Evolutionary conservation across 2,329 filamentous ascomycete species (phyloP).

Genomic region (Colletotrichum orbiculare): DNA sequence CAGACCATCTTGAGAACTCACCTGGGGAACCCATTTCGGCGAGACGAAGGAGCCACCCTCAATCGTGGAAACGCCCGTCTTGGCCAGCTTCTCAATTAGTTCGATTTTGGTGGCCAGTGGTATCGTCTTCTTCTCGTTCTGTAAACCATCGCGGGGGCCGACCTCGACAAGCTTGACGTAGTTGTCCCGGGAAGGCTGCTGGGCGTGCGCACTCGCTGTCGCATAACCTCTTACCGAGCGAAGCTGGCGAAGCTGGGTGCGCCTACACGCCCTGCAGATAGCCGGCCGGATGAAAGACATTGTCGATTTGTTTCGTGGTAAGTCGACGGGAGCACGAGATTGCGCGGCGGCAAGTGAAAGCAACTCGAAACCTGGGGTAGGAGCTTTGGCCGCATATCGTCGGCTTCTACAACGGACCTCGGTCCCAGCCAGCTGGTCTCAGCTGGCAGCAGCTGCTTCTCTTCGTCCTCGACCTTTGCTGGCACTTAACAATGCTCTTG

Average conservation of each 20-base stretch:
- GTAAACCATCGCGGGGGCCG: conserved; percentile 85
- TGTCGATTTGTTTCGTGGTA: conserved; percentile 16
- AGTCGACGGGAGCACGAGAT: conserved; percentile 10
- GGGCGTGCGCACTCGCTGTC: conserved; percentile 47
- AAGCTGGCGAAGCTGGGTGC: conserved; percentile 44
- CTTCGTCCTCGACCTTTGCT: background rate
- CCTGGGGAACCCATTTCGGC: conserved; percentile 87
- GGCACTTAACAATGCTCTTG: background rate
- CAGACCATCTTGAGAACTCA: conserved; percentile 46
- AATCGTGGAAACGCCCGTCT: conserved; percentile 77
- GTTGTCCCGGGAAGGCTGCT: conserved; percentile 50
- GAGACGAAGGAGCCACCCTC: conserved; percentile 87
- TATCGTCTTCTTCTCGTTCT: conserved; percentile 82
- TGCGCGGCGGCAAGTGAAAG: conserved; percentile 19
- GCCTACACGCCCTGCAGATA: conserved; percentile 53
- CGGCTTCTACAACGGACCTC: conserved; percentile 31
- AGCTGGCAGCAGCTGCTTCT: background rate
- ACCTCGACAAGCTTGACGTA: conserved; percentile 80
- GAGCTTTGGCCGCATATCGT: conserved; percentile 36
- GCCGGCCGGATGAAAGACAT: conserved; percentile 52
- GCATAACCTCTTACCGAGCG: conserved; percentile 51
- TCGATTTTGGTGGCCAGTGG: conserved; percentile 80
- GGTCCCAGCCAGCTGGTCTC: background rate
- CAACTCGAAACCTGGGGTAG: conserved; percentile 15
- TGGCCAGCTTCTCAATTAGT: conserved; percentile 75